Evolutionary conservation across 2,329 filamentous ascomycete species (phyloP).

Genomic region (Phaeosphaeria sp.): DNA sequence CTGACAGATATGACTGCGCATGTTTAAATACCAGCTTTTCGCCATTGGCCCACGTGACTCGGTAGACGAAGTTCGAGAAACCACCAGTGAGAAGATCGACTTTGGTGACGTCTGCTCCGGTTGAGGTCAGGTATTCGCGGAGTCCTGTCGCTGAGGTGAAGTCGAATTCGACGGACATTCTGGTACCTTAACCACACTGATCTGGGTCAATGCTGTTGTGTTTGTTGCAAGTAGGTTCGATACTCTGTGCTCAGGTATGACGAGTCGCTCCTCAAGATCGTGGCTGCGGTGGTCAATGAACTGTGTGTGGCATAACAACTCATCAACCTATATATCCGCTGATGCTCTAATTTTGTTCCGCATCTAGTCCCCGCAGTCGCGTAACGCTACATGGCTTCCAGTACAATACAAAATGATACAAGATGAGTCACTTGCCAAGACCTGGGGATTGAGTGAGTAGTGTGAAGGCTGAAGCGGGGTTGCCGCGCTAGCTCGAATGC

Average conservation of each 20-base stretch:
- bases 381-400: not conserved
- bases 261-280: no score
- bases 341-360: not conserved
- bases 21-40: slow-evolving; percentile 43
- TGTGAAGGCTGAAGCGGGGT: slow-evolving; percentile 5
- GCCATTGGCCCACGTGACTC: slow-evolving; percentile 21
- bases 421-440: slow-evolving; percentile 36
- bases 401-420: slow-evolving; percentile 13
- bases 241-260: no score
- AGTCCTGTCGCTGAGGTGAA: slow-evolving; percentile 33
- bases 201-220: not conserved
- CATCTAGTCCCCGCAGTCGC: not conserved
- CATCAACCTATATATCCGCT: not conserved
- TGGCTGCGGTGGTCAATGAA: not conserved
- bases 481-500: not conserved
- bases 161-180: not conserved
- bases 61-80: slow-evolving; percentile 47
- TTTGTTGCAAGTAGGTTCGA: no score
- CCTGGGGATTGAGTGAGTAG: not conserved
- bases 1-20: slow-evolving; percentile 38
- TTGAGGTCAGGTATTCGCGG: slow-evolving; percentile 23
- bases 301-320: not conserved
- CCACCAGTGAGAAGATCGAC: slow-evolving; percentile 39
- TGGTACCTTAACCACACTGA: not conserved
- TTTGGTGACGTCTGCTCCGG: slow-evolving; percentile 2